Conservation (phyloP, 2,329 filamentous ascomycete genomes). For the Alternaria solani region DNA sequence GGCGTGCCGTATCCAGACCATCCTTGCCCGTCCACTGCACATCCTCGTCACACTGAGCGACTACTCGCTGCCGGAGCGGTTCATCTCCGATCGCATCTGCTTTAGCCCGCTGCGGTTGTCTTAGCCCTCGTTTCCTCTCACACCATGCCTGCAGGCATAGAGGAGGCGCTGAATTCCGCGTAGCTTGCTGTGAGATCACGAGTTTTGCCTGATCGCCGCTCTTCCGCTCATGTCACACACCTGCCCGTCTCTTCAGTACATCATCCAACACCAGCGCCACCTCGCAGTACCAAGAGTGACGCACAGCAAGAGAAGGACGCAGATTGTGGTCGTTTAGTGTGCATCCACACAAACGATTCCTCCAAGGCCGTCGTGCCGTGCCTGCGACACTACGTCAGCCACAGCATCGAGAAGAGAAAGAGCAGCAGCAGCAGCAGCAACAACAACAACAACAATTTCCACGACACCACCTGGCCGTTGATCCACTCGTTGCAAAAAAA, state of each 20-base stretch:
- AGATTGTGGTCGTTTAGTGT: conserved; percentile 17
- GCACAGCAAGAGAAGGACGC: conserved; percentile 30
- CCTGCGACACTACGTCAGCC: conserved; percentile 38
- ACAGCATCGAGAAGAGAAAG: conserved; percentile 25
- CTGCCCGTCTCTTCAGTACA: conserved; percentile 29
- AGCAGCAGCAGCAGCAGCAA: conserved; percentile 14
- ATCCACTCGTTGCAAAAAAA: neutral
- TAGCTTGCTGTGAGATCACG: conserved; percentile 41
- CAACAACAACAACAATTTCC: neutral
- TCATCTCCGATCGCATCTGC: conserved; percentile 53
- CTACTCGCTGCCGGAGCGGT: conserved; percentile 39
- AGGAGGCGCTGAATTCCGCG: conserved; percentile 31
- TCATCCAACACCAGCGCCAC: conserved; percentile 19
- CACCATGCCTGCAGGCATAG: conserved; percentile 35
- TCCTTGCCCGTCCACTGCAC: conserved; percentile 27
- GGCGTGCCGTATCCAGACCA: conserved; percentile 26
- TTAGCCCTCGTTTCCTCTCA: conserved; percentile 34
- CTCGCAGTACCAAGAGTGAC: conserved; percentile 11
- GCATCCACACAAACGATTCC: conserved; percentile 15
- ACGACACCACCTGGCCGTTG: neutral
- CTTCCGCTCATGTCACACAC: conserved; percentile 35
- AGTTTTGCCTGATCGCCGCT: conserved; percentile 30
- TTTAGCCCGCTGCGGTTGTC: conserved; percentile 28
- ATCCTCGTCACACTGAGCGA: conserved; percentile 34
- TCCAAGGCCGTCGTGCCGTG: conserved; percentile 28